These are phyloP conservation scores for Fusarium tupiense DNA, from an alignment of 2,329 filamentous ascomycete species.

Conservation along the genomic window DNA sequence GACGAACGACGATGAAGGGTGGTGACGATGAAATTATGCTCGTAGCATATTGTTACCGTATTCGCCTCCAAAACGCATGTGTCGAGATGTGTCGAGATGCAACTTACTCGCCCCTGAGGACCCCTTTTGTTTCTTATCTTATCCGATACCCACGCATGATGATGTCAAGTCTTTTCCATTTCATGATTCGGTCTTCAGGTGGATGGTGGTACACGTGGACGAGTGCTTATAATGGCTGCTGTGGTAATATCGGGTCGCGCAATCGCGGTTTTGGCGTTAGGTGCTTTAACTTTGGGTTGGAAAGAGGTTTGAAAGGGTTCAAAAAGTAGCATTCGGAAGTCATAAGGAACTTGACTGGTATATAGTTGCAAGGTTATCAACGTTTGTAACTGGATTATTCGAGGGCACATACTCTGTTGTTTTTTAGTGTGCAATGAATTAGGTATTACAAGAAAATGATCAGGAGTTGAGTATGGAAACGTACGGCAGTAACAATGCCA, in stretches of 20 bases:
- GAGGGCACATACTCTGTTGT: not conserved
- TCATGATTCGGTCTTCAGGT: not conserved
- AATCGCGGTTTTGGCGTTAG: conserved; percentile 27
- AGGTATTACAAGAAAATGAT: not conserved
- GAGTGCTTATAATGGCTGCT: conserved; percentile 17
- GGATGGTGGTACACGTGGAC: not conserved
- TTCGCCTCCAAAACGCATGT: not conserved
- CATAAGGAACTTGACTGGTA: not conserved
- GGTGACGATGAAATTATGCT: not conserved
- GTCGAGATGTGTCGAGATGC: not conserved
- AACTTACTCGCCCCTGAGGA: not conserved
- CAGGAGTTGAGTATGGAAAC: not conserved
- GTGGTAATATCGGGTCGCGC: conserved; percentile 4
- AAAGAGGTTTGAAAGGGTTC: not conserved
- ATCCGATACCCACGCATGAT: conserved; percentile 35
- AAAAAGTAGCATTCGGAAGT: conserved; percentile 8
- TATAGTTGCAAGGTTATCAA: not conserved
- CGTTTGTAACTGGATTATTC: not conserved
- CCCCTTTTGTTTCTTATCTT: conserved; percentile 20
- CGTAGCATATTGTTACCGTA: not conserved
- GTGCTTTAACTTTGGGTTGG: not conserved
- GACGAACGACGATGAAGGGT: conserved; percentile 25
- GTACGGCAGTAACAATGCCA: not conserved
- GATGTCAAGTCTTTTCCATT: conserved; percentile 20
- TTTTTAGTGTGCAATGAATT: not conserved